phyloP scores from a whole-genome alignment of 768 basidiomycete species.

The Suillus subaureus region DNA sequence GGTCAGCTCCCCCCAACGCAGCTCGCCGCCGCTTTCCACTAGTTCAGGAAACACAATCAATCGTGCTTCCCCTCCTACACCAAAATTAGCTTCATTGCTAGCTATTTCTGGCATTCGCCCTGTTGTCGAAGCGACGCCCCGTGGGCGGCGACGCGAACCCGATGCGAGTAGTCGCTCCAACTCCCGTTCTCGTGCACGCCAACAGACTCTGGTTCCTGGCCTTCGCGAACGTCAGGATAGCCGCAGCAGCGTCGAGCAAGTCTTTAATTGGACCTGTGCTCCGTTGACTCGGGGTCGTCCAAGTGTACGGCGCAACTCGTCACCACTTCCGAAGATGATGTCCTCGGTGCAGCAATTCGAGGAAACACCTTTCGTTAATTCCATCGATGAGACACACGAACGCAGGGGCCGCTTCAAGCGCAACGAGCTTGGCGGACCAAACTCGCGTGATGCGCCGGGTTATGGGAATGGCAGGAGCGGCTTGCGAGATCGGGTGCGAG shows the following conservation, averaged over 20 bases:
- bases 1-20: constrained; percentile 47
- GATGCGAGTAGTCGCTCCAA: constrained; percentile 43
- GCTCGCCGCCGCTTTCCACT: constrained; percentile 36
- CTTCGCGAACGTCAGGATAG: constrained; percentile 24
- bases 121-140: constrained; percentile 46
- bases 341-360: constrained; percentile 38
- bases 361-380: constrained; percentile 29
- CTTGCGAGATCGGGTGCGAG: constrained; percentile 42
- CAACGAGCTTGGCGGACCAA: constrained; percentile 52
- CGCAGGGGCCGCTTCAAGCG: constrained; percentile 56
- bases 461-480: constrained; percentile 69
- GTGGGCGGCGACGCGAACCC: constrained; percentile 53
- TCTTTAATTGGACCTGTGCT: constrained; percentile 49
- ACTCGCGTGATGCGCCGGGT: constrained; percentile 56
- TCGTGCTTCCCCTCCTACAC: constrained; percentile 59
- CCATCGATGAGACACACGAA: constrained; percentile 26
- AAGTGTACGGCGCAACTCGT: constrained; percentile 54
- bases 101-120: constrained; percentile 37
- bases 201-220: constrained; percentile 15
- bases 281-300: constrained; percentile 48
- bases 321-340: constrained; percentile 55
- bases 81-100: constrained; percentile 45
- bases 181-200: constrained; percentile 42
- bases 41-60: constrained; percentile 48
- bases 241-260: constrained; percentile 44